Base-by-base conservation (phyloP, 805 yeast species). In the Zygosaccharomyces bisporus region DNA sequence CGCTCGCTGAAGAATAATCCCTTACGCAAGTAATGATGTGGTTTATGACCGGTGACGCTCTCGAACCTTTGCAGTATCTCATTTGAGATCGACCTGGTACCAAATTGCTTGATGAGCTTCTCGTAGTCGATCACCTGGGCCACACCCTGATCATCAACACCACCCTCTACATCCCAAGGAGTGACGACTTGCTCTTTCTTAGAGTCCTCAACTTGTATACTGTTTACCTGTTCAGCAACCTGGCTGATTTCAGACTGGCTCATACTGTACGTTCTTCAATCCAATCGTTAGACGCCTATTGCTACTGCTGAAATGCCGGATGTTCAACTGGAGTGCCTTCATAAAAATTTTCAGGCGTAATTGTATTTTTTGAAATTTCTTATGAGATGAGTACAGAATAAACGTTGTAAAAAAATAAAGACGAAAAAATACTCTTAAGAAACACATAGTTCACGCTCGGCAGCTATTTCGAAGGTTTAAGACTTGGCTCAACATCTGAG, bases 141-240 rank as follows among this genome's bases (percentile, higher is more conserved):
- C 56, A 83, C 73, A 43, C 99, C 99, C 45, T 61, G 47, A 57
- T 90, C 95, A 46, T 88, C 96, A 37, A 91, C 95, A 2, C 97
- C 98, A 46, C 98, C 99, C 67, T 86, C 96, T 23, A 93, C 99
- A 64, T 93, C 99, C 99, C 99, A 93, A 39, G 99, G 99, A 1
- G 99, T 93, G 48, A 85, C 74, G 27, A 70, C 73, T 61, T 83
- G 90, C 45, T 74, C 81, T 41, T 56, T 56, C 17, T 44, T 40
- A 9, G 46, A 51, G 7, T 37, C 44, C 16, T 27, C 23, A 20
- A 34, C 34, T 12, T 38, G 31, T 4, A 47, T 23, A 7, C 41
- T 36, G 4, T 24, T 25, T 10, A 47, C 32, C 18, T 40, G 38
- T 12, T 47, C 34, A 6, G 44, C 37, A 14, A 43, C 29, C 36